Conservation (phyloP, 1,139 yeast genomes). For the Candida sojae region DNA sequence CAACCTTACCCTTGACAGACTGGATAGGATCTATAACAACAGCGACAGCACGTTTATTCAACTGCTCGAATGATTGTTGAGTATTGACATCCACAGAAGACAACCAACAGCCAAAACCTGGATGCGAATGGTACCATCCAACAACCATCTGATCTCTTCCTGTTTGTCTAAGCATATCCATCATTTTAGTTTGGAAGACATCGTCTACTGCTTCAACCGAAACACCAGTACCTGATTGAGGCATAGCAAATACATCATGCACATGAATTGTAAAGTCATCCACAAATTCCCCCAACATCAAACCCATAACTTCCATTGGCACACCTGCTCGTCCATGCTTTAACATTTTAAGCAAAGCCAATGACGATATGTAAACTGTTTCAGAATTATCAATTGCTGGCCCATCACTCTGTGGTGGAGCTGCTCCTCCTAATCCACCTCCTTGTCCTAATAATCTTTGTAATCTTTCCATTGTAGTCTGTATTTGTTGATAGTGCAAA, state of each 20-base stretch:
- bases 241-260: conserved; percentile 98
- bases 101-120: conserved; percentile 99
- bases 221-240: conserved; percentile 98
- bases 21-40: conserved; percentile 98
- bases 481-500: conserved; percentile 4
- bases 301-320: conserved; percentile 99
- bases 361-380: conserved; percentile 92
- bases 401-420: conserved; percentile 60
- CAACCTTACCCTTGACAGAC: conserved; percentile 98
- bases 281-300: conserved; percentile 97
- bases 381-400: conserved; percentile 94
- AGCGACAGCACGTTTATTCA: conserved; percentile 93
- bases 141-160: conserved; percentile 99
- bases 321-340: conserved; percentile 99
- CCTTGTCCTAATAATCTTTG: conserved; percentile 70
- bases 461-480: conserved; percentile 61
- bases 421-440: conserved; percentile 58
- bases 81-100: conserved; percentile 97
- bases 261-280: conserved; percentile 98
- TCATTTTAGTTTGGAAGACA: conserved; percentile 98
- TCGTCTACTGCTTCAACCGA: conserved; percentile 99
- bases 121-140: conserved; percentile 99
- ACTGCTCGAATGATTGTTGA: conserved; percentile 95
- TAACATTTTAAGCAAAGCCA: conserved; percentile 93
- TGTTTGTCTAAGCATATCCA: conserved; percentile 98